These are phyloP conservation scores for Coemansia sp. DNA, from an alignment of 192 early-diverging fungal species.

Conservation along the genomic window DNA sequence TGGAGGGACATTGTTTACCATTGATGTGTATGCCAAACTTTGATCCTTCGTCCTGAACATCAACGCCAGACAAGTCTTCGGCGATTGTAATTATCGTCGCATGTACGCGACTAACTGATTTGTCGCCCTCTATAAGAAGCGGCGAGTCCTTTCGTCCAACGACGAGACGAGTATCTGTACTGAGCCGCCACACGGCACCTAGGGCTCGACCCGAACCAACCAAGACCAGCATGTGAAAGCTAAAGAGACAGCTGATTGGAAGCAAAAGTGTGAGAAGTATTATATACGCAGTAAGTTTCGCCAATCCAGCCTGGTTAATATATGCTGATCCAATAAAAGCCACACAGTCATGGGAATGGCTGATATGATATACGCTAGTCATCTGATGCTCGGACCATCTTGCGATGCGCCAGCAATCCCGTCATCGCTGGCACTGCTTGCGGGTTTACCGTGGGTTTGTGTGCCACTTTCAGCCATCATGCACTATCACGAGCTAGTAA, in stretches of 20 bases:
- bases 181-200: slow-evolving; percentile 29
- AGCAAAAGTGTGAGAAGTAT: neutral
- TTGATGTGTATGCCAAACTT: slow-evolving; percentile 50
- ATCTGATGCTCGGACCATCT: slow-evolving; percentile 4
- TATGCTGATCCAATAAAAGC: neutral
- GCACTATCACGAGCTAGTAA: slow-evolving; percentile 20
- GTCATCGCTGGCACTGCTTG: neutral
- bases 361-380: neutral
- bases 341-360: neutral
- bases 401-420: neutral
- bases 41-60: slow-evolving; percentile 25
- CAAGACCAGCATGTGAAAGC: slow-evolving; percentile 25
- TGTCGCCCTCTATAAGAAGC: slow-evolving; percentile 35
- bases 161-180: slow-evolving; percentile 7
- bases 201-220: slow-evolving; percentile 31
- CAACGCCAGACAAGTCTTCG: neutral
- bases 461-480: neutral
- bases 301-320: neutral
- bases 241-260: neutral
- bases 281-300: neutral
- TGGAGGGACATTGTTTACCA: slow-evolving; percentile 12
- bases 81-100: slow-evolving; percentile 15
- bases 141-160: slow-evolving; percentile 37
- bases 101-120: slow-evolving; percentile 37
- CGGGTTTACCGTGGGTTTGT: neutral